Evolutionary conservation across 306 rosid genomes (phyloP).

Genomic region (Neltuma alba): DNA sequence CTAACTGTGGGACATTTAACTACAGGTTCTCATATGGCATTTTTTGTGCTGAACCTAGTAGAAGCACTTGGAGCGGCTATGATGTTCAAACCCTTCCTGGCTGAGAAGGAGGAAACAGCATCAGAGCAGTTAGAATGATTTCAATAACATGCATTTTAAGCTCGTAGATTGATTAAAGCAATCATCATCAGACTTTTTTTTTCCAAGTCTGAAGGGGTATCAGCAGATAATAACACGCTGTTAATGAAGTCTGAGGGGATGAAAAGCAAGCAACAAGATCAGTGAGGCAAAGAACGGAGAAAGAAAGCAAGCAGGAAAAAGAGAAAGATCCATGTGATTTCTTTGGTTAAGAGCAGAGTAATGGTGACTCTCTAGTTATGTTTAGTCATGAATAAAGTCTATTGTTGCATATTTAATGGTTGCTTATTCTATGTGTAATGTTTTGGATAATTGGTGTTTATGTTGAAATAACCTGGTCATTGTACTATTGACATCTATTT

Average conservation of each 20-base stretch:
- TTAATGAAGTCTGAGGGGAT: too few species aligned
- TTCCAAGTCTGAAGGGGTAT: background rate
- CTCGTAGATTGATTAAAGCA: background rate
- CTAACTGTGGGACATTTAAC: constrained; percentile 4
- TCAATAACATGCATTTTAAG: background rate
- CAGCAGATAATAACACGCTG: too few species aligned
- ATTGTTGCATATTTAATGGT: background rate
- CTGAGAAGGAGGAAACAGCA: background rate
- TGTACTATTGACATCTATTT: background rate
- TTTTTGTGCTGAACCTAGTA: constrained; percentile 39
- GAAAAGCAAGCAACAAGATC: too few species aligned
- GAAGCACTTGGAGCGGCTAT: constrained; percentile 42
- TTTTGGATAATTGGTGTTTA: background rate
- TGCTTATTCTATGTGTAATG: background rate
- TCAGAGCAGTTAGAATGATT: constrained; percentile 11
- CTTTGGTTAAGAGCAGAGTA: too few species aligned
- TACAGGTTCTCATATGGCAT: constrained; percentile 48
- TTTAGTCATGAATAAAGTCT: too few species aligned
- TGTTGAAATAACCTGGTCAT: background rate
- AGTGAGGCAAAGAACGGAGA: too few species aligned
- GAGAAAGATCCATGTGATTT: background rate
- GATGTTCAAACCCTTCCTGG: constrained; percentile 55
- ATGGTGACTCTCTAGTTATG: too few species aligned
- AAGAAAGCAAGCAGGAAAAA: too few species aligned
- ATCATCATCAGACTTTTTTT: background rate